Conservation (phyloP, 228 moss, liverwort and hornwort genomes). For the Sphagnum fallax region DNA sequence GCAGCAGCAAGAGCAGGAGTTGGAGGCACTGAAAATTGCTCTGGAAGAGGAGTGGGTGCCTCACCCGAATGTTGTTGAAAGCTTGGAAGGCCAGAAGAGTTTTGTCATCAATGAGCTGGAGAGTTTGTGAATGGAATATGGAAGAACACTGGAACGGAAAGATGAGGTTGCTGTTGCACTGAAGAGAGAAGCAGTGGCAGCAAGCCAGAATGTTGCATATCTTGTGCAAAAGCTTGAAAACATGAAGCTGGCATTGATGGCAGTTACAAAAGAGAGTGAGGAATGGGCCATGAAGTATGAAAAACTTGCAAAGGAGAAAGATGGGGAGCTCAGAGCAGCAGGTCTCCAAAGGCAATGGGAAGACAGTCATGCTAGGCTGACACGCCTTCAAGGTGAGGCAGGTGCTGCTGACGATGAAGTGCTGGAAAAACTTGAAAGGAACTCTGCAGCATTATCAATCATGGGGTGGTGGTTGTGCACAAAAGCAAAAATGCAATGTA, state of each 20-base stretch:
- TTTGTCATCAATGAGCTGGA: conserved; percentile 31
- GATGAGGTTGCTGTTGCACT: conserved; percentile 25
- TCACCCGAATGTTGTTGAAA: conserved; percentile 17
- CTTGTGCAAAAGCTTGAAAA: conserved; percentile 44
- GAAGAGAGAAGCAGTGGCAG: conserved; percentile 16
- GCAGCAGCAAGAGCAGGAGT: conserved; percentile 23
- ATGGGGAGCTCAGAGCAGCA: conserved; percentile 21
- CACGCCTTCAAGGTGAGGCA: conserved; percentile 57
- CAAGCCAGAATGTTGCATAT: conserved; percentile 16
- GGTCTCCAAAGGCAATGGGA: conserved; percentile 30
- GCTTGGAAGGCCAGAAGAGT: conserved; percentile 36
- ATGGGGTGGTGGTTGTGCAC: conserved; percentile 12
- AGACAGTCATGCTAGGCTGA: conserved; percentile 34
- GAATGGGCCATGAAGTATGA: conserved; percentile 21
- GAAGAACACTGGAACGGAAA: conserved; percentile 51
- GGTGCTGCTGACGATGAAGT: conserved; percentile 59
- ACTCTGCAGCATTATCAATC: conserved; percentile 35
- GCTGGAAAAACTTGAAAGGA: conserved; percentile 50
- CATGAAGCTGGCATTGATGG: conserved; percentile 16
- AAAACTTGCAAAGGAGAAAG: conserved; percentile 30
- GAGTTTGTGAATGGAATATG: conserved; percentile 26
- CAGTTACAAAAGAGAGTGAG: conserved; percentile 28
- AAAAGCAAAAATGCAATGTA: not conserved
- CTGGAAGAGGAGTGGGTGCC: not conserved
- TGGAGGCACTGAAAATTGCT: conserved; percentile 20